Percentiles rank a stretch among this genome's conserved stretches.
These are phyloP conservation scores for Aleurites moluccanus DNA, from an alignment of 441 rosid species.

Conservation along the genomic window DNA sequence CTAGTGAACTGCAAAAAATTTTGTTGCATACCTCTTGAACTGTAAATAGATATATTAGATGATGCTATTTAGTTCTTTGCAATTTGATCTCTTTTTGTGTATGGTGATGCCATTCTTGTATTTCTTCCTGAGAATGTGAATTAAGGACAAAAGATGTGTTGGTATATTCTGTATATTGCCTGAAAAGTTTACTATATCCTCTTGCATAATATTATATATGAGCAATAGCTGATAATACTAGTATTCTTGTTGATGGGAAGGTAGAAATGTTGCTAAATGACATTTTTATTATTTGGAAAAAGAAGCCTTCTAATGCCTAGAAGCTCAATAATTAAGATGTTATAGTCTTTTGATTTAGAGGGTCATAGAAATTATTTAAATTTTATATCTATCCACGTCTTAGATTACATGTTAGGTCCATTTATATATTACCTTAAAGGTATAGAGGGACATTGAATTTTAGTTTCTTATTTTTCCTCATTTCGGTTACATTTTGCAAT, in stretches of 20 bases:
- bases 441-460: neutral
- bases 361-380: neutral
- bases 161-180: neutral
- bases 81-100: neutral
- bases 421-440: neutral
- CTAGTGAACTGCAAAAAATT: neutral
- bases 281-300: neutral
- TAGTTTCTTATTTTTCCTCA: neutral
- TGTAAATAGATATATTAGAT: conserved; percentile 25
- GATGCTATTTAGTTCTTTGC: neutral
- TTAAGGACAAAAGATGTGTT: neutral
- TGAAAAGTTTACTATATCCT: neutral
- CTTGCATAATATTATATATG: neutral
- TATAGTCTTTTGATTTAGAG: neutral
- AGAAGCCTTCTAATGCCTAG: neutral
- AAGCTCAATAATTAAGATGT: neutral
- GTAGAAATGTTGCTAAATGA: neutral
- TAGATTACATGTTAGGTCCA: neutral
- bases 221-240: neutral
- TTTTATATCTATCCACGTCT: neutral
- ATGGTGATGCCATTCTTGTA: neutral
- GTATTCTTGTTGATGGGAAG: neutral
- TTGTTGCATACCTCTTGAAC: conserved; percentile 21
- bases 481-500: too few relatives aligned
- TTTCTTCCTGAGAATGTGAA: neutral